Evolutionary conservation across 768 basidiomycete species (phyloP), one percentile per base, ranked within the genome.

Genomic region (Sistotremastrum suecicum): DNA sequence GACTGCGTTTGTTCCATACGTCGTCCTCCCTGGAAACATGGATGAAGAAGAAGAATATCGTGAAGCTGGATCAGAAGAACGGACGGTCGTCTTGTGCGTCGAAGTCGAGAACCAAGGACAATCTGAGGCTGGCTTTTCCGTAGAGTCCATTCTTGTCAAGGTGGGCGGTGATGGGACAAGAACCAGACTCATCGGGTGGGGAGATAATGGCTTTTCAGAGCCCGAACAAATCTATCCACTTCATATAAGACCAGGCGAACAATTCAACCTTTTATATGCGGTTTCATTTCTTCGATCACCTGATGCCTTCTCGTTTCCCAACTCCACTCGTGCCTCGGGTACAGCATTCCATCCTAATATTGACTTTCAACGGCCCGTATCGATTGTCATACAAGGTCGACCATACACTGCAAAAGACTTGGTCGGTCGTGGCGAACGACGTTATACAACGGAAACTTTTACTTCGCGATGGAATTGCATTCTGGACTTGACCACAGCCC

Each of bases 391-490:
- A 29, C 70, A 71, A 46, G 90, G 88, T 6, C 71, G 76, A 52
- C 90, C 90, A 3, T 84, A 59, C 54, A 61, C 61, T 3, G 34
- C 45, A 7, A 34, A 28, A 29, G 39, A 12, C 12, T 37, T 34
- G 11, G 41, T 37, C n/a, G 11, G 12, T 10, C 31, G 40, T n/a
- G 49, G 39, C 8, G 47, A 54, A n/a, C 37, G 56, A 5, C 51
- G 58, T 1, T 86, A 78, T 52, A 87, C 83, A 0, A 87, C 90
- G 5, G 66, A 63, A 8, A 68, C 76, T 0, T 95, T 91, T 60
- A 75, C 79, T 0, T 91, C 90, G 1, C 68, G 80, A 32, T 95
- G 91, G 91, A 94, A 88, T 52, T 91, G 88, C 52, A 67, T 86
- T 1, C 75, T 95, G 12, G 87, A 92, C 58, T 68, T 95, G n/a